These are phyloP conservation scores for Bipolaris sorokiniana DNA, from an alignment of 2,329 filamentous ascomycete genomes.

Conservation along the genomic window DNA sequence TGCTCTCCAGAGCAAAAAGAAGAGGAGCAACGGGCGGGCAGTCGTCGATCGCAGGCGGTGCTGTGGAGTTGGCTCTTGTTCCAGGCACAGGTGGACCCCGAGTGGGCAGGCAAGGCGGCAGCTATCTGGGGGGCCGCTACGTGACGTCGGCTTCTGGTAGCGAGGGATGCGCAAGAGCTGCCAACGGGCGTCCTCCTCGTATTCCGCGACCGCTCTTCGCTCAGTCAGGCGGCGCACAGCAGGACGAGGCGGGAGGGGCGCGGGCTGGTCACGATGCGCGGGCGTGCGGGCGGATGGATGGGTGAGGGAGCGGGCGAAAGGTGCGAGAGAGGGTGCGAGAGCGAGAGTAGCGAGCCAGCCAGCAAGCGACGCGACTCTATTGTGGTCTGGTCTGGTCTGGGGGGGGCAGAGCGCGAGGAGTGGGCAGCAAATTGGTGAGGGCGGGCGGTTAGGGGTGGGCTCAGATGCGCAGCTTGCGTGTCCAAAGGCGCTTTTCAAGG, in stretches of 20 bases:
- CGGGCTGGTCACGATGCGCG: not conserved
- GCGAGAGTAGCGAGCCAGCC: constrained; percentile 11
- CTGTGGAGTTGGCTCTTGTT: constrained; percentile 24
- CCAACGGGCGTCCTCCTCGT: constrained; percentile 7
- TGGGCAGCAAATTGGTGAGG: constrained; percentile 11
- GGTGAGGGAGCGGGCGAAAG: not conserved
- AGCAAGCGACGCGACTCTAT: constrained; percentile 12
- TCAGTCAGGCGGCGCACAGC: not conserved
- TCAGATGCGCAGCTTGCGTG: constrained; percentile 10
- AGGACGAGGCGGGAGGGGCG: not conserved
- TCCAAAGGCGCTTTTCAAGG: constrained; percentile 7
- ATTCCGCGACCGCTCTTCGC: not conserved
- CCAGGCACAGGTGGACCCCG: constrained; percentile 31
- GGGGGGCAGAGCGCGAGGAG: not conserved
- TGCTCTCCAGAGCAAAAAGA: constrained; percentile 27
- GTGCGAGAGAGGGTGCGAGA: not conserved
- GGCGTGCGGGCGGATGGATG: not conserved
- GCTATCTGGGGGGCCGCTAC: constrained; percentile 27
- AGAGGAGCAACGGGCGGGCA: constrained; percentile 19
- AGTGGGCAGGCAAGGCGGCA: constrained; percentile 40
- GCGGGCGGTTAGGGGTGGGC: constrained; percentile 22
- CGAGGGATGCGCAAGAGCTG: constrained; percentile 8
- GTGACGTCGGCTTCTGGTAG: constrained; percentile 18
- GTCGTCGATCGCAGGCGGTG: constrained; percentile 23
- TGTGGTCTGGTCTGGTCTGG: too few species aligned